Percentiles rank a stretch among this genome's conserved stretches.
These are phyloP conservation scores for Lenzites betulinus DNA, from an alignment of 768 basidiomycete species.

Conservation along the genomic window DNA sequence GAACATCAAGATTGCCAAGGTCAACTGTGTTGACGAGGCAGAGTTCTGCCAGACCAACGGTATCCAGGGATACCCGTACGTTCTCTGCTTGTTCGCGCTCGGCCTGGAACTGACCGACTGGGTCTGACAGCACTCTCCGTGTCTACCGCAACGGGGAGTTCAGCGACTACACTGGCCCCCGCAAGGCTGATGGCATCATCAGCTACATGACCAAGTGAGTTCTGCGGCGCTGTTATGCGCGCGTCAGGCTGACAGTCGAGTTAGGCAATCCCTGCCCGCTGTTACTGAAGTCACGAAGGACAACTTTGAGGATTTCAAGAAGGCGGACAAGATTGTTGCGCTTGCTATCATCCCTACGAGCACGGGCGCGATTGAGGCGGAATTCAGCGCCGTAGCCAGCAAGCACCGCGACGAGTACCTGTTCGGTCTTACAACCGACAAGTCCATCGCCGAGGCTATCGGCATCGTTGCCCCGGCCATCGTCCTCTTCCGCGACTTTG, in stretches of 20 bases:
- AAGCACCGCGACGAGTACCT: slow-evolving; percentile 91
- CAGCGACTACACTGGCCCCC: slow-evolving; percentile 81
- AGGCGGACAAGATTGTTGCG: slow-evolving; percentile 87
- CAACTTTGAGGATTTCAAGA: slow-evolving; percentile 84
- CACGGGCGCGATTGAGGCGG: slow-evolving; percentile 66
- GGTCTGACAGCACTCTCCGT: slow-evolving; percentile 68
- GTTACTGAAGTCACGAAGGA: slow-evolving; percentile 77
- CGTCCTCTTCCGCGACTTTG: slow-evolving; percentile 90
- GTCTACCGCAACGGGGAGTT: slow-evolving; percentile 86
- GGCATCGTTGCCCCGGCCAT: slow-evolving; percentile 81
- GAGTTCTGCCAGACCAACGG: slow-evolving; percentile 90
- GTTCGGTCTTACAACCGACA: slow-evolving; percentile 84
- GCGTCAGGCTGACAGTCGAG: slow-evolving; percentile 23
- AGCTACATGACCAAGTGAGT: slow-evolving; percentile 95
- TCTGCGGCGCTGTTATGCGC: background rate
- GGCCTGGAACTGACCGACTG: background rate
- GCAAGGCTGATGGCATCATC: slow-evolving; percentile 95
- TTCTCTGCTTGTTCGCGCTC: slow-evolving; percentile 10
- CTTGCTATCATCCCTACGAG: slow-evolving; percentile 81
- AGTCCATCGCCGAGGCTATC: slow-evolving; percentile 64
- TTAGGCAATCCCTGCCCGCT: slow-evolving; percentile 90
- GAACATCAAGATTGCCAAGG: slow-evolving; percentile 90
- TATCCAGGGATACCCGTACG: slow-evolving; percentile 93
- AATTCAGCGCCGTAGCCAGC: slow-evolving; percentile 81
- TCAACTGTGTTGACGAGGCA: slow-evolving; percentile 93